These are phyloP conservation scores for Podosphaera xanthii DNA, from an alignment of 2,329 filamentous ascomycete genomes.

Conservation along the genomic window DNA sequence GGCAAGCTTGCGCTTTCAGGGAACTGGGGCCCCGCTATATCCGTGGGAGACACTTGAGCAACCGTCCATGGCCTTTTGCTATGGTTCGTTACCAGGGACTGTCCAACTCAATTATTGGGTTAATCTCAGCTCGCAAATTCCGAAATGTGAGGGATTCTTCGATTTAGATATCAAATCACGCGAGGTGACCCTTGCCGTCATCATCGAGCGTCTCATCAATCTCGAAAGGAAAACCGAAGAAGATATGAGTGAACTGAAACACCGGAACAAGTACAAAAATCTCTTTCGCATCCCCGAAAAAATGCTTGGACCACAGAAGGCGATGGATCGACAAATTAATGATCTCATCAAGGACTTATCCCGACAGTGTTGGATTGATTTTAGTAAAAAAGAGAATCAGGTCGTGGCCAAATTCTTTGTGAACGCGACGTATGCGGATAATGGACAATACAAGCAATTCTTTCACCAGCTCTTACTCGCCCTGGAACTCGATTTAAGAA, in stretches of 20 bases:
- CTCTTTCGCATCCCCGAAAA: constrained; percentile 47
- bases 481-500: constrained; percentile 47
- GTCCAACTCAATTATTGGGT: constrained; percentile 51
- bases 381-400: constrained; percentile 45
- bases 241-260: constrained; percentile 32
- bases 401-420: constrained; percentile 53
- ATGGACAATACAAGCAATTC: constrained; percentile 34
- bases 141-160: constrained; percentile 20
- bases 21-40: constrained; percentile 5
- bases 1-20: constrained; percentile 10
- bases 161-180: constrained; percentile 36
- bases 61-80: constrained; percentile 46
- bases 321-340: constrained; percentile 47
- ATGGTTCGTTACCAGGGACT: constrained; percentile 43
- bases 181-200: constrained; percentile 31
- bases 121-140: constrained; percentile 25
- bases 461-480: constrained; percentile 58
- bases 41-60: constrained; percentile 56
- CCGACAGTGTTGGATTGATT: constrained; percentile 50
- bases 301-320: constrained; percentile 33
- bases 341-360: constrained; percentile 49
- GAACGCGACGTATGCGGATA: constrained; percentile 31
- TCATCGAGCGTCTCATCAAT: constrained; percentile 35
- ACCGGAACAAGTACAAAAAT: constrained; percentile 40
- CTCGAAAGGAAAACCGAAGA: constrained; percentile 33